These are phyloP conservation scores for Pleurotus platypus DNA, from an alignment of 768 basidiomycete species.

Conservation along the genomic window DNA sequence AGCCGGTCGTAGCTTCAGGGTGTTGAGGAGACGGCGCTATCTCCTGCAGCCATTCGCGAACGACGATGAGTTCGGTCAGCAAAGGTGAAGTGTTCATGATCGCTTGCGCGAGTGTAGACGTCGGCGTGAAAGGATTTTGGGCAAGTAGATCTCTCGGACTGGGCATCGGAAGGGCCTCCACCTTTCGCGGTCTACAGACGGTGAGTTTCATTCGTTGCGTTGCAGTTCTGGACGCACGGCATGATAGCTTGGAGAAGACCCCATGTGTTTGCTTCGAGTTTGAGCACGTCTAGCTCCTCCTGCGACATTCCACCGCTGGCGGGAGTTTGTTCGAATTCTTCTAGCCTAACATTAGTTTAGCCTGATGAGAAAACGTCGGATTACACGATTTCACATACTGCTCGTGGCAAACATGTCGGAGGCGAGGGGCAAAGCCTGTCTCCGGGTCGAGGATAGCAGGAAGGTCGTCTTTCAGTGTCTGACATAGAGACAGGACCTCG, in stretches of 20 bases:
- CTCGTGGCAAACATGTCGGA: conserved; percentile 48
- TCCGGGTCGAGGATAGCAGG: conserved; percentile 60
- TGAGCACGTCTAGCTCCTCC: conserved; percentile 59
- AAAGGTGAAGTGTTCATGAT: conserved; percentile 66
- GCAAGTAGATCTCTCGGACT: conserved; percentile 54
- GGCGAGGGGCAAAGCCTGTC: conserved; percentile 65
- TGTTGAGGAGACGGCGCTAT: conserved; percentile 56
- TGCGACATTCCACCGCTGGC: conserved; percentile 28
- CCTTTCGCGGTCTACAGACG: conserved; percentile 51
- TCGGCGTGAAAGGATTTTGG: conserved; percentile 81
- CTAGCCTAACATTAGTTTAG: conserved; percentile 33
- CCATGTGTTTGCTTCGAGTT: conserved; percentile 83
- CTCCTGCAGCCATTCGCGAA: conserved; percentile 88
- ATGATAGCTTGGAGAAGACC: conserved; percentile 71
- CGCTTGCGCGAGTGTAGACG: conserved; percentile 68
- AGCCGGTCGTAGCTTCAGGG: conserved; percentile 76
- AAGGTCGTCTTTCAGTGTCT: conserved; percentile 54
- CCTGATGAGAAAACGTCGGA: background rate
- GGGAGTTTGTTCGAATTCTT: conserved; percentile 43
- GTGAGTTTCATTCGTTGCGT: background rate
- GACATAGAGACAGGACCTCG: conserved; percentile 59
- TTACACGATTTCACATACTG: conserved; percentile 58
- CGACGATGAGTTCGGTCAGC: conserved; percentile 72
- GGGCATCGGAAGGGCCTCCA: conserved; percentile 41
- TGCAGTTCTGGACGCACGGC: conserved; percentile 46